Base-by-base conservation (phyloP, 208 protist species). In the Leishmania tropica region DNA sequence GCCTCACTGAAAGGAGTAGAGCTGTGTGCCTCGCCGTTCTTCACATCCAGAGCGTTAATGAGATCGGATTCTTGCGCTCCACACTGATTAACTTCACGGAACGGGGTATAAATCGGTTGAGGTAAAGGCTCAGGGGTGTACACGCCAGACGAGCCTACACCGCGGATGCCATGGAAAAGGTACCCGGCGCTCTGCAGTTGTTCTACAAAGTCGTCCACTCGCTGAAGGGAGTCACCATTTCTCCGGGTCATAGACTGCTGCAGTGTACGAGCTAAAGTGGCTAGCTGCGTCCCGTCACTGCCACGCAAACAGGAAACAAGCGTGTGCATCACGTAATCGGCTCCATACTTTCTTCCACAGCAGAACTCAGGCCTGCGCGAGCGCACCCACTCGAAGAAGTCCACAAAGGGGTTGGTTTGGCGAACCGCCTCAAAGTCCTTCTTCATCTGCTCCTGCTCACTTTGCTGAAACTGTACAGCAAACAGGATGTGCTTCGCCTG, bases 401-500 rank as follows among this genome's bases (percentile, higher is more conserved):
- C 83, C 2, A 81, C 76, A 53, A 93, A 88, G 65, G 90, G 89
- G 74, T 92, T 87, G 51, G 74, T 84, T 68, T 91, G 85, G 60
- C 89, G 85, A 73, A 89, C 76, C 35, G 31, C 76, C 60, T 87
- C 80, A 60, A 93, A 96, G 2, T 91, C 84, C 48, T 81, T 78
- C 80, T 83, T 89, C n/a, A 96, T 79, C 68, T 86, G 65, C 13
- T 93, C 89, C 68, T 90, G 83, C 19, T 79, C 76, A 11, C 84
- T 75, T 21, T 75, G 64, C 65, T 93, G 88, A 84, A 90, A 96
- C 83, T 96, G 90, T 40, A 96, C 78, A 40, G 76, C 81, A 84
- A 96, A 96, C 6, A 96, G 72, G n/a, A 94, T 72, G 68, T 92
- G 89, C 58, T 93, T 85, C 19, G 92, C 90, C 60, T 94, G 92